Conservation (phyloP, 345 rosid species). For the Tarenaya hassleriana region DNA sequence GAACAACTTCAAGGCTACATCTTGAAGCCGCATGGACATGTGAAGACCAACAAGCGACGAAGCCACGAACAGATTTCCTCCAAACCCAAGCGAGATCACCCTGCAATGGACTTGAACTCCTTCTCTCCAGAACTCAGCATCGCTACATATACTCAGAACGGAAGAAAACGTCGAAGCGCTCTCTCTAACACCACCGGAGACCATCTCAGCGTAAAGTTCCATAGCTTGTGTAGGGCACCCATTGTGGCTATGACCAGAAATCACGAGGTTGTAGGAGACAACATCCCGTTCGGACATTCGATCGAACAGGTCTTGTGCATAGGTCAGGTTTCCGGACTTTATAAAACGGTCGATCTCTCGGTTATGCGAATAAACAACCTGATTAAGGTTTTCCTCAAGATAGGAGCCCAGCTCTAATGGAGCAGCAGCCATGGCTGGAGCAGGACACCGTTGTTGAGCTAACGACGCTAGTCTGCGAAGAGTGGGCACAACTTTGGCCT, state of each 20-base stretch:
- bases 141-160: slow-evolving; percentile 52
- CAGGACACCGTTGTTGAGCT: slow-evolving; percentile 17
- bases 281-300: slow-evolving; percentile 51
- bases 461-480: slow-evolving; percentile 33
- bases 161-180: slow-evolving; percentile 61
- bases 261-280: slow-evolving; percentile 58
- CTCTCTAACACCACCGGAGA: slow-evolving; percentile 47
- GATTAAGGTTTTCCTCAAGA: slow-evolving; percentile 25
- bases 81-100: slow-evolving; percentile 49
- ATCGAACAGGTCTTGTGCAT: slow-evolving; percentile 49
- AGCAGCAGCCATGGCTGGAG: slow-evolving; percentile 11
- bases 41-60: slow-evolving; percentile 60
- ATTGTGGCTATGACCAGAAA: slow-evolving; percentile 46
- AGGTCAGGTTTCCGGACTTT: slow-evolving; percentile 34
- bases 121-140: slow-evolving; percentile 35
- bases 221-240: slow-evolving; percentile 37
- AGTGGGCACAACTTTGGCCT: slow-evolving; percentile 25
- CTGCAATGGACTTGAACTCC: slow-evolving; percentile 73
- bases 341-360: slow-evolving; percentile 33
- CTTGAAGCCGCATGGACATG: slow-evolving; percentile 36
- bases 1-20: slow-evolving; percentile 42
- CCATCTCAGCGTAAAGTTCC: slow-evolving; percentile 45
- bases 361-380: slow-evolving; percentile 36
- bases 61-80: slow-evolving; percentile 43
- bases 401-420: slow-evolving; percentile 28